Evolutionary conservation across 495 filamentous ascomycete species (phyloP).

Genomic region (Penicillium herquei): DNA sequence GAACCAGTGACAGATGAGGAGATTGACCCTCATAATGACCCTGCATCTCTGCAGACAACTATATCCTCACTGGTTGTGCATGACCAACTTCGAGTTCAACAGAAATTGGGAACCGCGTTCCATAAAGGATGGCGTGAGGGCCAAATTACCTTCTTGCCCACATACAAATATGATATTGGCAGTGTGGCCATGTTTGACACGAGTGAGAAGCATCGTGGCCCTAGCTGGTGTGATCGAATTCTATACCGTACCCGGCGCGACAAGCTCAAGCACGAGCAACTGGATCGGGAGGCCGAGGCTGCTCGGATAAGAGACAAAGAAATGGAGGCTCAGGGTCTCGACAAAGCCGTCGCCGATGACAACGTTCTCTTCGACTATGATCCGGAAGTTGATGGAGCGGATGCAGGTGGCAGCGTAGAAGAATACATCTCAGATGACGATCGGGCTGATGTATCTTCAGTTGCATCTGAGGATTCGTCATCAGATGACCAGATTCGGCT

Average conservation of each 20-base stretch:
- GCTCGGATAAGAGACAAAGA: constrained; percentile 74
- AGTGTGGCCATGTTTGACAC: constrained; percentile 90
- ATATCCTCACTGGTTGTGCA: constrained; percentile 82
- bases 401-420: constrained; percentile 40
- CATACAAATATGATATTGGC: constrained; percentile 96
- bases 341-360: constrained; percentile 73
- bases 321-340: constrained; percentile 76
- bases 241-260: constrained; percentile 76
- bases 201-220: constrained; percentile 86
- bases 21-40: constrained; percentile 52
- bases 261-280: constrained; percentile 66
- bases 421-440: constrained; percentile 51
- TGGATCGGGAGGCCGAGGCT: constrained; percentile 60
- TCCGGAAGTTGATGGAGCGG: constrained; percentile 66
- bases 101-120: constrained; percentile 72
- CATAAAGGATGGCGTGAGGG: constrained; percentile 93
- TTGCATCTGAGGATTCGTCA: constrained; percentile 12
- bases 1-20: constrained; percentile 31
- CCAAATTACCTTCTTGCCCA: constrained; percentile 81
- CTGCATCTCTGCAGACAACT: constrained; percentile 75
- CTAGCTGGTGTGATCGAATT: constrained; percentile 98
- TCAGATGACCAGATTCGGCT: constrained; percentile 54
- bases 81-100: constrained; percentile 79
- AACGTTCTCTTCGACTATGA: constrained; percentile 88
- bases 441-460: constrained; percentile 14